These are phyloP conservation scores for Colletotrichum aenigma DNA, from an alignment of 2,329 filamentous ascomycete species.

Conservation along the genomic window DNA sequence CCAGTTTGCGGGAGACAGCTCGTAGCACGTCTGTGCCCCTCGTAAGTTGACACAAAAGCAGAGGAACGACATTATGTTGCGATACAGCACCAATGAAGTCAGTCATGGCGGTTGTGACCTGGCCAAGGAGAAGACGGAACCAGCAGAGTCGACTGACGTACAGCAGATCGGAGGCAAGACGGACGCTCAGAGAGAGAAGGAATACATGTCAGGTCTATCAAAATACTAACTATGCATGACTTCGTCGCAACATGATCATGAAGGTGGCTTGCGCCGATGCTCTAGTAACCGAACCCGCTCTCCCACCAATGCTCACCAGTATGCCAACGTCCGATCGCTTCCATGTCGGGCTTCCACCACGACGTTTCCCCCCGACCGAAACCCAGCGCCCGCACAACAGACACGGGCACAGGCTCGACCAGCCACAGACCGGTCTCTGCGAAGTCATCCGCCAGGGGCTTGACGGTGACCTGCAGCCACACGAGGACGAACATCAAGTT, in stretches of 20 bases:
- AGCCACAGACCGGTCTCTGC: conserved; percentile 77
- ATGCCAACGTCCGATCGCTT: conserved; percentile 60
- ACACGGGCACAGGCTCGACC: conserved; percentile 81
- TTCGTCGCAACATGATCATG: not conserved
- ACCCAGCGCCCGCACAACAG: conserved; percentile 69
- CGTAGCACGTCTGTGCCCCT: not conserved
- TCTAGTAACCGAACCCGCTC: conserved; percentile 40
- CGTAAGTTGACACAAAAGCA: not conserved
- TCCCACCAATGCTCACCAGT: conserved; percentile 67
- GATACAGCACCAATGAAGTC: not conserved
- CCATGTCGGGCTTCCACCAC: conserved; percentile 70
- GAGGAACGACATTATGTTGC: not conserved
- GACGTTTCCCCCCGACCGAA: conserved; percentile 64
- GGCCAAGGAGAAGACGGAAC: not conserved
- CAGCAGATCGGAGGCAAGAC: not conserved
- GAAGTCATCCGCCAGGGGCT: conserved; percentile 77
- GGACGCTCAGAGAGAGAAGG: not conserved
- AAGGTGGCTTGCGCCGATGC: not conserved
- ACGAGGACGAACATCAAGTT: conserved; percentile 67
- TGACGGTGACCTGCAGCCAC: conserved; percentile 73
- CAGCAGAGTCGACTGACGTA: not conserved
- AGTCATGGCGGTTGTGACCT: not conserved
- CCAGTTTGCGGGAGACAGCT: not conserved
- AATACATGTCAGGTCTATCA: not conserved
- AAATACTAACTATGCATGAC: not conserved